A percentile compares a stretch with the other conserved stretches of the same genome.
Evolutionary conservation across 352 stramenopile species (phyloP).

Genomic region (Aphanomyces astaci): DNA sequence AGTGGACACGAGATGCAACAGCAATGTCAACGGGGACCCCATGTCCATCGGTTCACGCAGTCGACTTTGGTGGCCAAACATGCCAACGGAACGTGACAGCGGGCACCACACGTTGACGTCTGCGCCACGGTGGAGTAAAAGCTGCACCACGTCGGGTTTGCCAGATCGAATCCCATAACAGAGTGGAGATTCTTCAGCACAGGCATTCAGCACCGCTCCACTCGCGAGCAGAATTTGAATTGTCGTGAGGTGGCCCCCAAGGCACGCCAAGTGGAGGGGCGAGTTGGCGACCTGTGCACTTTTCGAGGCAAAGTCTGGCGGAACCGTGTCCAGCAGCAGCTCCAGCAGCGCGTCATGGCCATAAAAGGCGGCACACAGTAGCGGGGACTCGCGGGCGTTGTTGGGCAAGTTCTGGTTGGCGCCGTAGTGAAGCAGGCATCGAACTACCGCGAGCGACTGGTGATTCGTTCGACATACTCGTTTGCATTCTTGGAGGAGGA

Average conservation of each 20-base stretch:
- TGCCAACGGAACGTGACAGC: not conserved
- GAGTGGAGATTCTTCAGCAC: conserved; percentile 13
- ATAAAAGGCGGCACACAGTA: conserved; percentile 15
- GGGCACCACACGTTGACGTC: conserved; percentile 15
- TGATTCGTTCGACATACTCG: not conserved
- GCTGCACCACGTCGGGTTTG: conserved; percentile 10
- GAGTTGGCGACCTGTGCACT: conserved; percentile 8
- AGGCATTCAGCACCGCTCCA: not conserved
- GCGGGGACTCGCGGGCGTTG: not conserved
- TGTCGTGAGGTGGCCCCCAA: conserved; percentile 7
- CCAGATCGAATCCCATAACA: conserved; percentile 16
- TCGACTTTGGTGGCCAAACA: not conserved
- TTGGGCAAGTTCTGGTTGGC: conserved; percentile 10
- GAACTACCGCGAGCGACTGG: conserved; percentile 8
- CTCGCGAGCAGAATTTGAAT: conserved; percentile 9
- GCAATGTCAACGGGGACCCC: conserved; percentile 9
- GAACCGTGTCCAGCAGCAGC: not conserved
- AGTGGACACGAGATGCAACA: not conserved
- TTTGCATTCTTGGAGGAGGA: conserved; percentile 6
- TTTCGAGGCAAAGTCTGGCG: not conserved
- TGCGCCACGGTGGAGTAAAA: not conserved
- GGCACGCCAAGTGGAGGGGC: conserved; percentile 17
- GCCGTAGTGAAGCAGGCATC: not conserved
- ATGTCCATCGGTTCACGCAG: not conserved
- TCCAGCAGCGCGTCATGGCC: conserved; percentile 13